Evolutionary conservation across 2,329 filamentous ascomycete species (phyloP), one percentile per base, ranked within the genome.

Genomic region (Aureobasidium sp.): DNA sequence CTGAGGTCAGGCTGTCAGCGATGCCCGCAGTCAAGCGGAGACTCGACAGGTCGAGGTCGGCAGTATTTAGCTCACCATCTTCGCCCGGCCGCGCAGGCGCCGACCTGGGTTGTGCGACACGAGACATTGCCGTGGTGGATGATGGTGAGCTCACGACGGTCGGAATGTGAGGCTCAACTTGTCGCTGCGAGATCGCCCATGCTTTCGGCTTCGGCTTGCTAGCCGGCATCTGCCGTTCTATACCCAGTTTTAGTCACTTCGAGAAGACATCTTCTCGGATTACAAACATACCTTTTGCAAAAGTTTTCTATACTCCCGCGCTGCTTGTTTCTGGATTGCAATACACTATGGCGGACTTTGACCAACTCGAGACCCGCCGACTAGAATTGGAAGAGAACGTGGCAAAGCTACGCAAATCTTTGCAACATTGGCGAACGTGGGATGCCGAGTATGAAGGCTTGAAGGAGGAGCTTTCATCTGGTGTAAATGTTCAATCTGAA

Each of bases 371-470:
- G 31, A 45, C 35, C 2, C 89, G 93, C 69, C 83, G 89, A 17
- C 77, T 82, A 65, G 81, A 85, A 63, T 84, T 97, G 8, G 89
- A 96, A 72, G 81, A 84, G 38, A 90, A 87, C 65, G 81, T 95
- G 49, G 76, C 80, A 53, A 84, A 90, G 70, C 81, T 97, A 21
- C 84, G 84, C 60, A 84, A 87, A 68, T 86, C 88, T 7, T 80
- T 97, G 57, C 84, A 85, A 64, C 87, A 95, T 75, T 99, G 93
- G 93, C 88, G 89, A 65, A 86, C 86, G 59, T 95, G 89, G 83
- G 92, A 95, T 71, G 84, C 88, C 50, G 93, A 97, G 72, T 97
- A 97, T 73, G 90, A 96, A 70, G 84, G 86, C 25, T 80, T 97
- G 63, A 91, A 89, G 70, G 90, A 95, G 71, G 90, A 95, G 68